Evolutionary conservation across 331 rosid species (phyloP).

Genomic region (Saraca asoca): DNA sequence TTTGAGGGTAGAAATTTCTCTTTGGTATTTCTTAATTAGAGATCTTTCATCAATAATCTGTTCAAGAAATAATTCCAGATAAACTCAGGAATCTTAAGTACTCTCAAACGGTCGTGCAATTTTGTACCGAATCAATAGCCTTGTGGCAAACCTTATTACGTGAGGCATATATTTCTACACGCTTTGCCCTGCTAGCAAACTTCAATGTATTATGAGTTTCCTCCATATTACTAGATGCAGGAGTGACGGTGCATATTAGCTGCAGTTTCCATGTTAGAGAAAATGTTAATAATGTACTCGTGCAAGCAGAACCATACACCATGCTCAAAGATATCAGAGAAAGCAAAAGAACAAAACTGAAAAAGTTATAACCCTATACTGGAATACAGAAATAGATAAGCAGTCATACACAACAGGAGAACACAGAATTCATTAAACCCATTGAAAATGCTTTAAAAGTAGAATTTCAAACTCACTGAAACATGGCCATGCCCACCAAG

Average conservation of each 20-base stretch:
- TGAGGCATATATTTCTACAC: constrained; percentile 93
- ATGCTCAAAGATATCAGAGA: constrained; percentile 20
- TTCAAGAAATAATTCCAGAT: constrained; percentile 37
- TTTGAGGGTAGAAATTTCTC: constrained; percentile 90
- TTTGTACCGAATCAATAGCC: constrained; percentile 23
- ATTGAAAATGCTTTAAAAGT: constrained; percentile 21
- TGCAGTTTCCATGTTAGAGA: constrained; percentile 41
- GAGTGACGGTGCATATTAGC: constrained; percentile 99
- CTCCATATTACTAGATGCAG: constrained; percentile 98
- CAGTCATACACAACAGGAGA: constrained; percentile 13
- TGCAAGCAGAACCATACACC: neutral
- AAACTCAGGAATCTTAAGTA: constrained; percentile 23
- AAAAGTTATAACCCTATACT: constrained; percentile 7
- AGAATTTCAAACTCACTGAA: constrained; percentile 69
- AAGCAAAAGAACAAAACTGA: constrained; percentile 13
- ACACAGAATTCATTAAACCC: constrained; percentile 11
- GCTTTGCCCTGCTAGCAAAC: constrained; percentile 98
- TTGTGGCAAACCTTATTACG: constrained; percentile 76
- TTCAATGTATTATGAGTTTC: constrained; percentile 99
- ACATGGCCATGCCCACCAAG: constrained; percentile 96
- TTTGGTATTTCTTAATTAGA: constrained; percentile 94
- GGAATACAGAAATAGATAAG: constrained; percentile 11
- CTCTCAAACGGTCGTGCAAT: constrained; percentile 25
- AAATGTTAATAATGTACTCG: constrained; percentile 7
- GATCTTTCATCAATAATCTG: constrained; percentile 99